Evolutionary conservation across 306 rosid genomes (phyloP).

Genomic region (Fagus crenata): DNA sequence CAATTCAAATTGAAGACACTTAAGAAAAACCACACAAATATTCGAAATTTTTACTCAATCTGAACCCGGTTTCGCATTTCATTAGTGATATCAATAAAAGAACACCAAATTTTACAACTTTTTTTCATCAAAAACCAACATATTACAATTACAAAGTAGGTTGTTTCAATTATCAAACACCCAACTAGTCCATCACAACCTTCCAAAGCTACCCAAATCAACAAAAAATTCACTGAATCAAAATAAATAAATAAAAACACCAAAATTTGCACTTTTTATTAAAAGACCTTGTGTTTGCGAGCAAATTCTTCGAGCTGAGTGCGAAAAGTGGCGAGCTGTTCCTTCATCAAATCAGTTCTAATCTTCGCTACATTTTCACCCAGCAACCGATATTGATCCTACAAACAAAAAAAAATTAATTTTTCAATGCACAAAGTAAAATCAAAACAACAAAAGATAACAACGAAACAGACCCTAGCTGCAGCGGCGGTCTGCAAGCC

Average conservation of each 20-base stretch:
- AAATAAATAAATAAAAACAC: too few relatives aligned
- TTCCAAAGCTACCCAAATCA: too few relatives aligned
- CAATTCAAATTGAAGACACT: background rate
- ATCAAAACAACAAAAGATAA: background rate
- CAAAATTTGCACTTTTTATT: too few relatives aligned
- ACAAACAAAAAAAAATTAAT: background rate
- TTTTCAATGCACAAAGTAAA: background rate
- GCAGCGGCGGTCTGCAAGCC: conserved; percentile 84
- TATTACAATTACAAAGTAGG: background rate
- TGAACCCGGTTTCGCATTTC: too few relatives aligned
- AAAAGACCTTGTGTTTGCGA: conserved; percentile 79
- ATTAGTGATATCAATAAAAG: too few relatives aligned
- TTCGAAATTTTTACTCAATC: too few relatives aligned
- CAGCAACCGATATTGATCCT: conserved; percentile 77
- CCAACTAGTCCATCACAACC: too few relatives aligned
- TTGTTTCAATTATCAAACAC: too few relatives aligned
- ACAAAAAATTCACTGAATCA: too few relatives aligned
- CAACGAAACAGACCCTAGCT: conserved; percentile 52
- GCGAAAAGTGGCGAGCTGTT: conserved; percentile 86
- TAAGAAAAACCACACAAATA: background rate
- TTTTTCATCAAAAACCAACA: background rate
- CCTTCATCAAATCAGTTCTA: conserved; percentile 90
- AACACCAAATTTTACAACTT: too few relatives aligned
- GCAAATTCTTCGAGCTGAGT: conserved; percentile 95
- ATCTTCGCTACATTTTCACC: conserved; percentile 96